Evolutionary conservation across 2,329 filamentous ascomycete species (phyloP), one percentile per base, ranked within the genome.

Genomic region (Trichophyton simii): DNA sequence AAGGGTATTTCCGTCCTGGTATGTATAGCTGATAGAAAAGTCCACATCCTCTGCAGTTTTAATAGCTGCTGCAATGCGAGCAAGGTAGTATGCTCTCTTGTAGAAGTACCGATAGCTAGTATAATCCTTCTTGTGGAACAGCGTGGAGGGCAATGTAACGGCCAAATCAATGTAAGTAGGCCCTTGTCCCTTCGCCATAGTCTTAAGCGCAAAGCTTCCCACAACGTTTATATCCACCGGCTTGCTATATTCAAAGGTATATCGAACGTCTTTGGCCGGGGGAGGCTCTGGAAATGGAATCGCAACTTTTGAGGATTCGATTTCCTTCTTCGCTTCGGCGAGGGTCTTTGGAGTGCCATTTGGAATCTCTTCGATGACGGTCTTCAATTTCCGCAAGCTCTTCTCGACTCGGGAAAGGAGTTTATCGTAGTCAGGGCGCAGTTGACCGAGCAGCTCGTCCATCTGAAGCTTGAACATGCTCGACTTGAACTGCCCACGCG

Each of bases 61-160:
- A 59, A 97, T 77, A 3, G 82, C 84, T 34, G 83, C 84, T 13
- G 90, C 85, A 61, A 97, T 78, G 65, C 88, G 89, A 38, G 91
- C 89, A 58, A 97, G 77, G 70, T 95, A 97, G 74, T 92, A 97
- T 11, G 94, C 88, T 65, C 91, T 81, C 69, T 96, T 95, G 76
- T 96, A 91, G 71, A 96, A 96, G 76, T 95, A 97, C 64, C 94
- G 84, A 78, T 94, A 82, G 72, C 96, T 91, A 58, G 91, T 80
- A 72, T 92, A 96, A 74, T 99, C 94, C 75, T 97, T 97, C 52
- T 95, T 89, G 70, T 96, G 90, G 68, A 97, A 91, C 11, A 96
- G 75, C 0, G 82, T 76, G 62, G 78, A 67, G 3, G 94, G 92
- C 84, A 99, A 95, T 57, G 88, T 87, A 15, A 95, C 84, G 4